Base-by-base conservation (phyloP, 345 rosid genomes). In the Euphorbia peplus region DNA sequence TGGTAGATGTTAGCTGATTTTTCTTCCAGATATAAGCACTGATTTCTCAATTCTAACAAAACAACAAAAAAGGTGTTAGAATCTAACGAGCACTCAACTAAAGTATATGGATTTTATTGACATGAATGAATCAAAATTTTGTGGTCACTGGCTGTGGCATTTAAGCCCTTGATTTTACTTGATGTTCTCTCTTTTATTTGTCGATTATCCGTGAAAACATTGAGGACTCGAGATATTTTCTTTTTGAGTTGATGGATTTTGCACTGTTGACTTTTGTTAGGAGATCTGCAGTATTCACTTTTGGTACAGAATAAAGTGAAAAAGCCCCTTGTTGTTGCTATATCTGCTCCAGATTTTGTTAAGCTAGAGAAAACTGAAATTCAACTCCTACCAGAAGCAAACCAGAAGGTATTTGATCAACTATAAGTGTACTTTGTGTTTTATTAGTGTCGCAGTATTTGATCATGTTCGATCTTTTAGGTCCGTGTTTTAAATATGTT, bases 231-330 rank as follows among this genome's bases (percentile, higher is more conserved):
- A 13, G 7, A 30, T 22, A 52, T 52, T 24, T 32, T 21, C 4
- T 18, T 48, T 30, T 64, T 26, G 56, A 29, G 0, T 24, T 46
- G 47, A 14, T 53, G 24, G 37, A 3, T 69, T 54, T 21, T 54
- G 14, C 3, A 3, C 46, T 41, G 41, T 60, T 41, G 4, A 0
- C 72, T 59, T 11, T n/a, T 63, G 3, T 64, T 73, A 76, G 66
- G 82, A 91, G 97, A 89, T 73, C 88, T 88, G 60, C 79, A 76
- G 63, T 81, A 88, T 41, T 89, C 88, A 9, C 93, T 91, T 68
- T 73, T 91, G 60, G 82, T 91, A 62, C 86, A 83, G 71, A 91
- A 88, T 78, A 86, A 79, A 77, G 97, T 81, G 60, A 80, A 85
- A 68, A 76, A 67, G 37, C 63, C 74, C 29, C 76, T 89, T 46